Percentiles rank a stretch among this genome's conserved stretches.
Evolutionary conservation across 1,284 basidiomycete species (phyloP).

Genomic region (Volvariella volvacea): DNA sequence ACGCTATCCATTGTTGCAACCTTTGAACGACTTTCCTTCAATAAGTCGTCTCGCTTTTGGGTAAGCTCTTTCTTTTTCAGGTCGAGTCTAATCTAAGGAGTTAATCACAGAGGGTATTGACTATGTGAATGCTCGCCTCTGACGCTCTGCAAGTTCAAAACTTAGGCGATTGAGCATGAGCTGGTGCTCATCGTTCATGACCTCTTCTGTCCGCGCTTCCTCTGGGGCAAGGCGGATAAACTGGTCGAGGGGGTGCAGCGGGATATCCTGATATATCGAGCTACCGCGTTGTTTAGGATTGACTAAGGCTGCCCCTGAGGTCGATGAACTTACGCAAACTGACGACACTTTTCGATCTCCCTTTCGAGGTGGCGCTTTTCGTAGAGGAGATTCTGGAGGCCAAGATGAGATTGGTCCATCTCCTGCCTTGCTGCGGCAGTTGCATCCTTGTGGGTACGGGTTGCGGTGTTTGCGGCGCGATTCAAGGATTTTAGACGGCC

Average conservation of each 20-base stretch:
- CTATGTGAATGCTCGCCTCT: slow-evolving; percentile 45
- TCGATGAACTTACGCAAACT: slow-evolving; percentile 65
- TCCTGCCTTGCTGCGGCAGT: slow-evolving; percentile 70
- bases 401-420: slow-evolving; percentile 79
- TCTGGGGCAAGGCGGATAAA: slow-evolving; percentile 60
- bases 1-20: slow-evolving; percentile 63
- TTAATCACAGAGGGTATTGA: slow-evolving; percentile 7
- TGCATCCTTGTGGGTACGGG: slow-evolving; percentile 61
- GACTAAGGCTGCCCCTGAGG: slow-evolving; percentile 6
- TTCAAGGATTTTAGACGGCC: slow-evolving; percentile 71
- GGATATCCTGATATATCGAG: slow-evolving; percentile 79
- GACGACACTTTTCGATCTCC: slow-evolving; percentile 81
- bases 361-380: slow-evolving; percentile 79
- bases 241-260: slow-evolving; percentile 60
- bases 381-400: slow-evolving; percentile 75
- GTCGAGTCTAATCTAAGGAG: slow-evolving; percentile 46
- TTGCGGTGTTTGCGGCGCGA: slow-evolving; percentile 62
- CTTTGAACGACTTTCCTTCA: slow-evolving; percentile 67
- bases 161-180: slow-evolving; percentile 76
- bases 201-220: slow-evolving; percentile 53
- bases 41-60: slow-evolving; percentile 62
- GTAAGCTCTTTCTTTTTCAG: slow-evolving; percentile 56
- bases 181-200: slow-evolving; percentile 63
- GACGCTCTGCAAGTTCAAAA: slow-evolving; percentile 76
- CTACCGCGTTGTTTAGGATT: slow-evolving; percentile 23